phyloP scores from a whole-genome alignment of 352 stramenopile species.

The Thraustochytrium striatum region DNA sequence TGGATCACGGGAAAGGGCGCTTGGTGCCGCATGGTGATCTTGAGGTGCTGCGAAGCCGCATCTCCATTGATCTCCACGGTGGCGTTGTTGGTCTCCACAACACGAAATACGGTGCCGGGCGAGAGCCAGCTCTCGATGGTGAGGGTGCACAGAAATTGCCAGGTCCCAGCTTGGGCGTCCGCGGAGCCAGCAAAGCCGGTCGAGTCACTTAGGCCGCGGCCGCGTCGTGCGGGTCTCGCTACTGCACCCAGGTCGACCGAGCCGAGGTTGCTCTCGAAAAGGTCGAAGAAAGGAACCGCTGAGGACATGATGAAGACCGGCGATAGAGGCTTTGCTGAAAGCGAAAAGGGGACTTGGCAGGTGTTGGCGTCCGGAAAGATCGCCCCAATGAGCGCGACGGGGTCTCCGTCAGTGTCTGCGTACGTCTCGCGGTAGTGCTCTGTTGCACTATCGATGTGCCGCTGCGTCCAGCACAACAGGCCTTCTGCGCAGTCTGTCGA shows the following conservation, averaged over 20 bases:
- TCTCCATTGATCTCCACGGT: background rate
- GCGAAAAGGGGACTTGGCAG: conserved; percentile 9
- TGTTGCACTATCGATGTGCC: background rate
- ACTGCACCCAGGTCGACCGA: background rate
- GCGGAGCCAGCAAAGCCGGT: background rate
- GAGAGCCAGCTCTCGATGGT: background rate
- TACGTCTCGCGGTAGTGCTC: background rate
- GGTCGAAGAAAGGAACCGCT: background rate
- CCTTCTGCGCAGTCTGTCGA: conserved; percentile 12
- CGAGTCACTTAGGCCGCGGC: background rate
- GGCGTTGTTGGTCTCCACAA: background rate
- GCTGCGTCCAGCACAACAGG: conserved; percentile 39
- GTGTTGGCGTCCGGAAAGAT: background rate
- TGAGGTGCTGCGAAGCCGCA: background rate
- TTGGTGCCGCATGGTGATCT: conserved; percentile 7
- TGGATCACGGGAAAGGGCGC: background rate
- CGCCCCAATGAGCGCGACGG: background rate
- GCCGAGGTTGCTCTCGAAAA: background rate
- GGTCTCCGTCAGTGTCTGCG: background rate
- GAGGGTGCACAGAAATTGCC: conserved; percentile 38
- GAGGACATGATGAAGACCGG: background rate
- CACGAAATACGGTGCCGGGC: background rate
- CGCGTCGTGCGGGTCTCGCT: background rate
- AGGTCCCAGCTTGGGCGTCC: background rate
- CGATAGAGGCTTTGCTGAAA: background rate